These are phyloP conservation scores for Solanum medicagineum DNA, from an alignment of 257 asterid genomes.

Conservation along the genomic window DNA sequence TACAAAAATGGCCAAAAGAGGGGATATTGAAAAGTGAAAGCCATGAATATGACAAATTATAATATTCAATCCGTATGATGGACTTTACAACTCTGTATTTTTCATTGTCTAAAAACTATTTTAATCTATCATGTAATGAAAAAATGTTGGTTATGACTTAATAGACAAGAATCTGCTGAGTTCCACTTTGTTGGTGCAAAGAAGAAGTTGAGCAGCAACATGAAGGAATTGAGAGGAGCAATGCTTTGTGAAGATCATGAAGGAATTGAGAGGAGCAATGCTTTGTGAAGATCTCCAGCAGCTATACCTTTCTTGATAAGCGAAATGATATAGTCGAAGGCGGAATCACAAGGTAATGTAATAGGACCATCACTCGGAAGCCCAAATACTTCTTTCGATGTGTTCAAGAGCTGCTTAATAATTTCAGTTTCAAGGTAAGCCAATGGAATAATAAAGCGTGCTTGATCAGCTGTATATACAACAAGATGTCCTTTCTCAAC, in stretches of 20 bases:
- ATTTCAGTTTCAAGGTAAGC: background rate
- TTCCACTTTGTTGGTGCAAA: too few relatives aligned
- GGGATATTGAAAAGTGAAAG: background rate
- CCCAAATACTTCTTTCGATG: conserved; percentile 2
- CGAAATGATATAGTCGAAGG: background rate
- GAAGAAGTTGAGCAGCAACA: too few relatives aligned
- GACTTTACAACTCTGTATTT: background rate
- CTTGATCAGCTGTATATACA: background rate
- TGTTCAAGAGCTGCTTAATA: too few relatives aligned
- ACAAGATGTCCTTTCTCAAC: conserved; percentile 7
- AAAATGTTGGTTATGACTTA: background rate
- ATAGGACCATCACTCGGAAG: background rate
- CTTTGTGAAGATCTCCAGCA: background rate
- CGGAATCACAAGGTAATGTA: background rate
- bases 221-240: too few relatives aligned
- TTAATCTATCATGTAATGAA: too few relatives aligned
- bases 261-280: too few relatives aligned
- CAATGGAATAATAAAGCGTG: too few relatives aligned
- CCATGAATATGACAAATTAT: too few relatives aligned
- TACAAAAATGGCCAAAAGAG: too few relatives aligned
- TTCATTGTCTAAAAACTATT: too few relatives aligned
- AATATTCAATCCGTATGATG: background rate
- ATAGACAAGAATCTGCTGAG: too few relatives aligned
- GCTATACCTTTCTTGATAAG: background rate
- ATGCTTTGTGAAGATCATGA: too few relatives aligned